Percentiles rank a stretch among this genome's conserved stretches.
Evolutionary conservation across 306 rosid species (phyloP).

Genomic region (Carpinus viminea): DNA sequence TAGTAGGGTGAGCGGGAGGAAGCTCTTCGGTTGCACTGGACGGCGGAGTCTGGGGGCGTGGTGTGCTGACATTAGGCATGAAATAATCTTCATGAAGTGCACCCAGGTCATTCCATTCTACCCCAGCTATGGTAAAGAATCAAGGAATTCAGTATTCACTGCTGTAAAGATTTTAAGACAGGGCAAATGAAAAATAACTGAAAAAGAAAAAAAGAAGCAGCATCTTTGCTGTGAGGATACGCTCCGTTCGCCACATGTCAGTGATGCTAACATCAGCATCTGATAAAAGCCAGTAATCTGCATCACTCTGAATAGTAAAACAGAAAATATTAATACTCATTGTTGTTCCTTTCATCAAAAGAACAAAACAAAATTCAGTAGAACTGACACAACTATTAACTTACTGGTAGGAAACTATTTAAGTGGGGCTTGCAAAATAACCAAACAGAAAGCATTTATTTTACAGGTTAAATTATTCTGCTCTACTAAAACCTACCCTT

Average conservation of each 20-base stretch:
- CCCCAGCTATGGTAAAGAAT: slow-evolving; percentile 53
- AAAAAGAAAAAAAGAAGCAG: slow-evolving; percentile 4
- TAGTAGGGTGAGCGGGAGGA: slow-evolving; percentile 48
- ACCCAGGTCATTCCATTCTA: slow-evolving; percentile 73
- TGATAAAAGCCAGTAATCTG: slow-evolving; percentile 97
- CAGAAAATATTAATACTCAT: background rate
- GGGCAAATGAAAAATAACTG: background rate
- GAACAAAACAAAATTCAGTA: background rate
- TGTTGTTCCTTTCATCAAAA: background rate
- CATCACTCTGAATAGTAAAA: slow-evolving; percentile 60
- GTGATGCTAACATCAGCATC: slow-evolving; percentile 87
- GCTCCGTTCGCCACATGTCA: slow-evolving; percentile 90
- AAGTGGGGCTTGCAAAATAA: background rate
- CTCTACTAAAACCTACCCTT: background rate
- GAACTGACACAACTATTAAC: background rate
- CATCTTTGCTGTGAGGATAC: slow-evolving; percentile 50
- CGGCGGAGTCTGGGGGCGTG: slow-evolving; percentile 46
- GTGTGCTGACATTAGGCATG: slow-evolving; percentile 38
- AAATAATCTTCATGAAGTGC: slow-evolving; percentile 56
- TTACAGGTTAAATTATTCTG: background rate
- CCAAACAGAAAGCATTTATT: background rate
- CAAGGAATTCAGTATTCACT: slow-evolving; percentile 39
- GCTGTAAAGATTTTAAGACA: background rate
- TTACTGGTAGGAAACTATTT: background rate
- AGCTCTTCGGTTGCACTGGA: slow-evolving; percentile 47